phyloP scores from a whole-genome alignment of 176 grass and related monocot genomes.

The Ensete glaucum region DNA sequence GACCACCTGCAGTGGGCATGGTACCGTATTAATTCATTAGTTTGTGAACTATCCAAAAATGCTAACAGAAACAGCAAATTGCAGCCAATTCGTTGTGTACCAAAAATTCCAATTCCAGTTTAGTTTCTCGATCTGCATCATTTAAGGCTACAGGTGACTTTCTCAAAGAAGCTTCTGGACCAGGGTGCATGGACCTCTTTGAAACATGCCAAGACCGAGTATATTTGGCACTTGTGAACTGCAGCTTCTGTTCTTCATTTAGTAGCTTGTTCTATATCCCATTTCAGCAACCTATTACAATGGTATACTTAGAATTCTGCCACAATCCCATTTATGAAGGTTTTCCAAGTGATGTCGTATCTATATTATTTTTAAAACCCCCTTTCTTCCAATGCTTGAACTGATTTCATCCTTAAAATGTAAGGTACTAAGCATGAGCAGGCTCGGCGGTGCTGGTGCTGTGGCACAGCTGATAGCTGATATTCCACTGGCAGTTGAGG shows the following conservation, averaged over 20 bases:
- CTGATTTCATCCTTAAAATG: slow-evolving; percentile 5
- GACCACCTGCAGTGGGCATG: too few relatives aligned
- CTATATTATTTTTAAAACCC: neutral
- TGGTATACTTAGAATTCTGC: neutral
- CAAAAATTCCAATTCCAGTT: too few relatives aligned
- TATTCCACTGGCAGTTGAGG: slow-evolving; percentile 84
- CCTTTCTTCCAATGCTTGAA: neutral
- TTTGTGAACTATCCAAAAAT: too few relatives aligned
- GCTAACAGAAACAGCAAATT: too few relatives aligned
- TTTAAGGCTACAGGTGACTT: too few relatives aligned
- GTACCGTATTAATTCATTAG: too few relatives aligned
- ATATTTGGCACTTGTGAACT: too few relatives aligned
- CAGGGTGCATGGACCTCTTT: too few relatives aligned
- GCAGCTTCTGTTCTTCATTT: neutral
- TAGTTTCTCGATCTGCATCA: too few relatives aligned
- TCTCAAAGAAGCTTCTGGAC: too few relatives aligned
- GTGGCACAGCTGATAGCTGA: slow-evolving; percentile 95
- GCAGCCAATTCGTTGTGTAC: too few relatives aligned
- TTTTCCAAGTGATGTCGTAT: neutral
- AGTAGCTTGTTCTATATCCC: neutral
- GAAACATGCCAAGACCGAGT: too few relatives aligned
- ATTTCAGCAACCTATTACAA: neutral
- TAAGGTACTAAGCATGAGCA: slow-evolving; percentile 99
- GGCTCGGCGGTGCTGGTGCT: slow-evolving; percentile 89
- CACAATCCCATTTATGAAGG: neutral